These are phyloP conservation scores for Spatholobus suberectus DNA, from an alignment of 306 rosid species.

Conservation along the genomic window DNA sequence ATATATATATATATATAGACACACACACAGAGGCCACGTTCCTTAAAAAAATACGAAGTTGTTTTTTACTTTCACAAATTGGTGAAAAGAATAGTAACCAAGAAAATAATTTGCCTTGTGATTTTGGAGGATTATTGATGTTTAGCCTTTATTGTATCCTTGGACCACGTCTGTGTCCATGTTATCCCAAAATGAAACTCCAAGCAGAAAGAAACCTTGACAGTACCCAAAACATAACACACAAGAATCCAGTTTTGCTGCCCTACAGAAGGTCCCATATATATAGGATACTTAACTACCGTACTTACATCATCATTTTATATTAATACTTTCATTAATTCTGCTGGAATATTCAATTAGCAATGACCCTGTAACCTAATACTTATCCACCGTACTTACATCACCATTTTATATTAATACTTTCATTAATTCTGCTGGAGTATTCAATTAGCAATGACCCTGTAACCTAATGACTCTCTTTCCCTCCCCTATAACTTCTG, in stretches of 20 bases:
- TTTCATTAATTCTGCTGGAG: constrained; percentile 21
- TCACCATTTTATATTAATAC: constrained; percentile 19
- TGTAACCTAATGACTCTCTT: not conserved
- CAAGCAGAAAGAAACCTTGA: constrained; percentile 44
- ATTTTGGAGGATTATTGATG: not conserved
- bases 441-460: not conserved
- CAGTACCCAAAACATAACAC: constrained; percentile 46
- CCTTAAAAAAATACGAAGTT: not conserved
- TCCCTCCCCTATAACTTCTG: not conserved
- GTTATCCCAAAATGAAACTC: constrained; percentile 44
- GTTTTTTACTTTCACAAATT: constrained; percentile 21
- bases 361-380: constrained; percentile 1
- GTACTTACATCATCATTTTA: constrained; percentile 24
- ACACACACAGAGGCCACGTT: not conserved
- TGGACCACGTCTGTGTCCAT: constrained; percentile 42
- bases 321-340: constrained; percentile 29
- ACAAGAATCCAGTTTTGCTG: constrained; percentile 31
- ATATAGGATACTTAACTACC: not conserved
- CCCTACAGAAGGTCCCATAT: constrained; percentile 31
- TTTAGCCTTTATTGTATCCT: constrained; percentile 8
- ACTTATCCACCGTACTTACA: not conserved
- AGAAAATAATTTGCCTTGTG: not conserved
- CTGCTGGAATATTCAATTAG: not conserved
- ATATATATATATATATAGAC: not conserved
- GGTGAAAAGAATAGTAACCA: constrained; percentile 30